Evolutionary conservation across 2,329 filamentous ascomycete species (phyloP).

Genomic region (Cladosporium sp.): DNA sequence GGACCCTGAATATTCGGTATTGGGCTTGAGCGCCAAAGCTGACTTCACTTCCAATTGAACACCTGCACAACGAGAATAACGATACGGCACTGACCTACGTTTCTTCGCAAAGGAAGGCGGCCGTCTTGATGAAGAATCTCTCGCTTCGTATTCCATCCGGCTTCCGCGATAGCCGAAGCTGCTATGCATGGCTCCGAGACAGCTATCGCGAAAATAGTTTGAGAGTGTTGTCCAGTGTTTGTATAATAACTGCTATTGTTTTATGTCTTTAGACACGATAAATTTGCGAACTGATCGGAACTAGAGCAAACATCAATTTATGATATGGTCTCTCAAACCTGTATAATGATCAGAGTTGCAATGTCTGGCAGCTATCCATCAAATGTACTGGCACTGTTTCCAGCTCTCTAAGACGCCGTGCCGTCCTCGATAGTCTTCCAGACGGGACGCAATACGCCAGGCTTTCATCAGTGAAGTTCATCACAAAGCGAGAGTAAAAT

Average conservation of each 20-base stretch:
- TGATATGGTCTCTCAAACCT: not conserved
- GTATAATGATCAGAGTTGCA: not conserved
- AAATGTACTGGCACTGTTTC: not conserved
- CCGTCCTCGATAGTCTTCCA: not conserved
- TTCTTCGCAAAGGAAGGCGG: not conserved
- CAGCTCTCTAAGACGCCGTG: not conserved
- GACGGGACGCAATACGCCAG: not conserved
- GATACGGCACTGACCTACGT: not conserved
- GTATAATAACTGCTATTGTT: not conserved
- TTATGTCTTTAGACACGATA: not conserved
- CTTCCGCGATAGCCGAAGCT: not conserved
- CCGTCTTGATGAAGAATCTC: not conserved
- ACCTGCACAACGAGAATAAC: not conserved
- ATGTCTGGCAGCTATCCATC: not conserved
- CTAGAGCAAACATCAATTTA: not conserved
- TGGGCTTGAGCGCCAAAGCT: not conserved
- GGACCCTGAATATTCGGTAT: not conserved
- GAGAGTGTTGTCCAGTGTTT: not conserved
- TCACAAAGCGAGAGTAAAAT: not conserved
- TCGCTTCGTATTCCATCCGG: not conserved
- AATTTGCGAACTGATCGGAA: not conserved
- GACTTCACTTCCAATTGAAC: slow-evolving; percentile 3
- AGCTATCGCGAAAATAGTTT: not conserved
- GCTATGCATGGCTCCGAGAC: not conserved
- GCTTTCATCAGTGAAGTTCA: not conserved